Evolutionary conservation across 108 stramenopile species (phyloP).

Genomic region (Cyclotella baltica): DNA sequence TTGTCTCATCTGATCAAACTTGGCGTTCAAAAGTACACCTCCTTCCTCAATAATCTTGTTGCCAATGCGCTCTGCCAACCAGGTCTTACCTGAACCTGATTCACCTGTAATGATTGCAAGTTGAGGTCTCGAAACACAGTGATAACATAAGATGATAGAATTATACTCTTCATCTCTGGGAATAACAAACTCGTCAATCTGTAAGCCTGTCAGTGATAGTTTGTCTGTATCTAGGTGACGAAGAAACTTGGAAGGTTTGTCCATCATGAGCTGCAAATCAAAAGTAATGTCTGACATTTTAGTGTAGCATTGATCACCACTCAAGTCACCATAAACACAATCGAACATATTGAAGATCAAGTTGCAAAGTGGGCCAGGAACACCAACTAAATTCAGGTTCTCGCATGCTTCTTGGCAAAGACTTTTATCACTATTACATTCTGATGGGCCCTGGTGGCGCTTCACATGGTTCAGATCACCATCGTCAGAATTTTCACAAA

Average conservation of each 20-base stretch:
- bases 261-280: slow-evolving; percentile 42
- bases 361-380: slow-evolving; percentile 23
- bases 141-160: background rate
- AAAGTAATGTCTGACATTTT: slow-evolving; percentile 24
- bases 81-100: background rate
- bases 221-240: slow-evolving; percentile 19
- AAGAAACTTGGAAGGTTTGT: slow-evolving; percentile 34
- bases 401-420: slow-evolving; percentile 4
- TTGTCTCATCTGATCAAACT: slow-evolving; percentile 22
- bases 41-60: background rate
- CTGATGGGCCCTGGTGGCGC: background rate
- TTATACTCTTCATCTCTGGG: slow-evolving; percentile 25
- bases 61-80: background rate
- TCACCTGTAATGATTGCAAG: slow-evolving; percentile 4
- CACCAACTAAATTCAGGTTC: slow-evolving; percentile 4
- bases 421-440: background rate
- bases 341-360: slow-evolving; percentile 34
- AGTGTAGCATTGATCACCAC: slow-evolving; percentile 19
- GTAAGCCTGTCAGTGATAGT: slow-evolving; percentile 13
- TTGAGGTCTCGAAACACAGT: background rate
- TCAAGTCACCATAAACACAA: slow-evolving; percentile 19
- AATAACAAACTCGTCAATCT: slow-evolving; percentile 9
- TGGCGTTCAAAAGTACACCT: slow-evolving; percentile 22
- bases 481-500: background rate
- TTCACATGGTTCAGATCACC: background rate